Evolutionary conservation across 306 rosid genomes (phyloP), one percentile per base, ranked within the genome.

Genomic region (Carpinus fangiana): DNA sequence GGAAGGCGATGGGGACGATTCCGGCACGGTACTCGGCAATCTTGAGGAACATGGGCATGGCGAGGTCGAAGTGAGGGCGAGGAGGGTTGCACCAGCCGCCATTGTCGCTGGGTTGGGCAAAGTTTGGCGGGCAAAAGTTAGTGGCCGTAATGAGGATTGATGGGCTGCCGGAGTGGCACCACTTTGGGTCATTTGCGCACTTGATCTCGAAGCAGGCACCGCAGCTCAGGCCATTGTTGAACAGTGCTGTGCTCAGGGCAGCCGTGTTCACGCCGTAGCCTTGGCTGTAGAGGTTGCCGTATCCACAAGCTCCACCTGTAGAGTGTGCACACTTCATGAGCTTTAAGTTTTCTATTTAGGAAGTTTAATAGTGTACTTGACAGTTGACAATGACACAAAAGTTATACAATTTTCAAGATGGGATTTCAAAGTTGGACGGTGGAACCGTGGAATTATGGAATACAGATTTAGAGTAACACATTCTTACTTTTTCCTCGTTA

Each of bases 51-150:
- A 95, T 90, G 38, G 98, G 98, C 98, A 95, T 95, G 89, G 98
- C 98, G 4, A 95, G 98, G 81, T 95, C 98, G 50, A 95, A 95
- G 82, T 95, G 98, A 2, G 95, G 88, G 7, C 98, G 89, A 9
- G 98, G 98, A 54, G 98, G 98, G 91, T 95, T 95, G 74, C 98
- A 95, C 98, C 98, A 95, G 0, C 98, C 98, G 17, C 98, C 98
- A 74, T 95, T 90, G 89, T 95, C 98, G 77, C 83, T 95, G 0
- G 98, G 93, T 28, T 86, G 98, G 8, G 98, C 98, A 23, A 43
- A 95, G 81, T 95, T 95, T 0, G 98, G 98, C 2, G 98, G 98
- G 81, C 98, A 95, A 68, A 95, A 95, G 87, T 95, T 95, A 0
- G 98, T 95, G 59, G 98, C 98, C 0, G 98, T 92, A 8, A 95